Evolutionary conservation across 352 stramenopile species (phyloP).

Genomic region (Phytophthora sp.): DNA sequence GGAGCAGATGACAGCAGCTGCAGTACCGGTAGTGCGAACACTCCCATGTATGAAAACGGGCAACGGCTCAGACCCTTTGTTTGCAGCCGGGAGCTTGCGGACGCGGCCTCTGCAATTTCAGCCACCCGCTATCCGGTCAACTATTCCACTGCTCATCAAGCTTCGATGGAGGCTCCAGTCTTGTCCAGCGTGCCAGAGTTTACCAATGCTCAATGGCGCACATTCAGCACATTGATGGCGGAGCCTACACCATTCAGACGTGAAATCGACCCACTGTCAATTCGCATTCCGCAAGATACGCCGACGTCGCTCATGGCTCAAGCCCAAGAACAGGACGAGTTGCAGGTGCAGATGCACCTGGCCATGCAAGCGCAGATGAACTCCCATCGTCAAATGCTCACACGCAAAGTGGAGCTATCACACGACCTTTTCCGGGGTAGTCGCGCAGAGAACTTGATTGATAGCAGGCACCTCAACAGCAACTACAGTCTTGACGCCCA

Average conservation of each 20-base stretch:
- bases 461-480: not conserved
- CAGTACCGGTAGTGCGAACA: not conserved
- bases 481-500: slow-evolving; percentile 6
- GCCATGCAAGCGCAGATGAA: slow-evolving; percentile 87
- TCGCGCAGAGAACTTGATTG: not conserved
- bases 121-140: slow-evolving; percentile 16
- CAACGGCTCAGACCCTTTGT: not conserved
- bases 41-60: not conserved
- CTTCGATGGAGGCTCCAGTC: not conserved
- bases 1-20: not conserved
- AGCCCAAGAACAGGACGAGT: slow-evolving; percentile 24
- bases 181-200: slow-evolving; percentile 30
- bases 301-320: not conserved
- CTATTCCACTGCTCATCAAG: not conserved
- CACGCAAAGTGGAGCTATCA: slow-evolving; percentile 74
- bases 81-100: not conserved
- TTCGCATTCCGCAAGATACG: slow-evolving; percentile 7
- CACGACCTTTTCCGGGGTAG: slow-evolving; percentile 27
- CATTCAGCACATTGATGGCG: slow-evolving; percentile 66
- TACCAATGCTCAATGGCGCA: slow-evolving; percentile 69
- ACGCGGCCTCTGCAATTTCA: slow-evolving; percentile 11
- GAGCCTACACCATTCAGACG: slow-evolving; percentile 27
- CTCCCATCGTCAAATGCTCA: slow-evolving; percentile 83
- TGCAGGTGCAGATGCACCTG: slow-evolving; percentile 78
- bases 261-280: slow-evolving; percentile 2